Conservation (phyloP, 1,284 basidiomycete species). For the Boletellus deceptivus region DNA sequence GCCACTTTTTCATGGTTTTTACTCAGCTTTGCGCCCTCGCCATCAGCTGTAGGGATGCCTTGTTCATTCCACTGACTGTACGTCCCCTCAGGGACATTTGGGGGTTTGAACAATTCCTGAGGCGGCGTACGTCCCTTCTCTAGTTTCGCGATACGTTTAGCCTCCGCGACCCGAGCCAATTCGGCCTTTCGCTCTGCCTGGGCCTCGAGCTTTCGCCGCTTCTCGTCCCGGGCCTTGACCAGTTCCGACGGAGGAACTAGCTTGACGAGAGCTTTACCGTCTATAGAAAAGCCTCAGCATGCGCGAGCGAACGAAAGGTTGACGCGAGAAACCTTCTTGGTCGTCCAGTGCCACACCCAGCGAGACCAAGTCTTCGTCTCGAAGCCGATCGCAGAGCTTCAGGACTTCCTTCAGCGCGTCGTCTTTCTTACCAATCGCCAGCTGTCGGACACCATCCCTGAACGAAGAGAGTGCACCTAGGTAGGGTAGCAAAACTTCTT, state of each 20-base stretch:
- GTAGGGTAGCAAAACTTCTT: conserved; percentile 89
- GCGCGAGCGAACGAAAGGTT: not conserved
- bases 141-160: conserved; percentile 78
- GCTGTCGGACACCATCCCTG: conserved; percentile 83
- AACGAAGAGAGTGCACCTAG: conserved; percentile 84
- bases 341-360: conserved; percentile 96
- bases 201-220: conserved; percentile 72
- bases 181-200: conserved; percentile 84
- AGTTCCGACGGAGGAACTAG: conserved; percentile 84
- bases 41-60: conserved; percentile 85
- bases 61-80: conserved; percentile 83
- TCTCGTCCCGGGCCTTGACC: conserved; percentile 85
- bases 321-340: conserved; percentile 68
- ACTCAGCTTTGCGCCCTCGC: conserved; percentile 80
- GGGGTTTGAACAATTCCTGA: conserved; percentile 81
- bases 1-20: conserved; percentile 84
- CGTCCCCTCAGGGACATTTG: conserved; percentile 64
- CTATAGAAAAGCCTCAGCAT: conserved; percentile 38
- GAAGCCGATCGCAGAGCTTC: conserved; percentile 82
- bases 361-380: conserved; percentile 88
- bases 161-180: conserved; percentile 66
- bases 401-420: conserved; percentile 75
- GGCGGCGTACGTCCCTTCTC: conserved; percentile 83
- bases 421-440: conserved; percentile 76
- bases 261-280: conserved; percentile 94